These are phyloP conservation scores for Fusarium fujikuroi DNA, from an alignment of 2,329 filamentous ascomycete species.

Conservation along the genomic window DNA sequence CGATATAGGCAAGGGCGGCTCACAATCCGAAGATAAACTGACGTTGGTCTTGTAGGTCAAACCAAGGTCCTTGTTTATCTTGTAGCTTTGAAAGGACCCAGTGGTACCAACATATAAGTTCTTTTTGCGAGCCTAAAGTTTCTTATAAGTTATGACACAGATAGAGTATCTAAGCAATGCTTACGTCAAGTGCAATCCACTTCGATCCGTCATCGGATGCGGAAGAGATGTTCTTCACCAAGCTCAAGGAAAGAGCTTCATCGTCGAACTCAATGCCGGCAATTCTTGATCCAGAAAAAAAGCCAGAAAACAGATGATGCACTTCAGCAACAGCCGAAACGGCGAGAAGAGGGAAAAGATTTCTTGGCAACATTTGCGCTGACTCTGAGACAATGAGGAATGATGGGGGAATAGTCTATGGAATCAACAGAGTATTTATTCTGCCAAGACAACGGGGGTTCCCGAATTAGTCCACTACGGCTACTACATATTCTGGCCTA, in stretches of 20 bases:
- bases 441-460: neutral
- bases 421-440: neutral
- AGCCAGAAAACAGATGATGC: neutral
- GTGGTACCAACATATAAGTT: neutral
- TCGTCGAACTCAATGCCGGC: neutral
- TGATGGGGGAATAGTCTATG: rapidly evolving
- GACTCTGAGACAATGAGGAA: neutral
- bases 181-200: neutral
- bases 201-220: neutral
- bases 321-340: neutral
- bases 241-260: rapidly evolving
- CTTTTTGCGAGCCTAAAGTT: neutral
- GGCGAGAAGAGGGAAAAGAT: neutral
- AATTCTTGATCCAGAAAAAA: rapidly evolving
- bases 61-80: rapidly evolving
- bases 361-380: neutral
- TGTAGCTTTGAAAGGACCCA: neutral
- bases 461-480: neutral
- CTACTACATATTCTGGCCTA: rapidly evolving
- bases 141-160: neutral
- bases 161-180: rapidly evolving
- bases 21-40: neutral
- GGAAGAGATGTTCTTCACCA: neutral
- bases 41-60: neutral
- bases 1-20: rapidly evolving